Evolutionary conservation across 2,329 filamentous ascomycete genomes (phyloP).

Genomic region (Trichoderma semiorbis): DNA sequence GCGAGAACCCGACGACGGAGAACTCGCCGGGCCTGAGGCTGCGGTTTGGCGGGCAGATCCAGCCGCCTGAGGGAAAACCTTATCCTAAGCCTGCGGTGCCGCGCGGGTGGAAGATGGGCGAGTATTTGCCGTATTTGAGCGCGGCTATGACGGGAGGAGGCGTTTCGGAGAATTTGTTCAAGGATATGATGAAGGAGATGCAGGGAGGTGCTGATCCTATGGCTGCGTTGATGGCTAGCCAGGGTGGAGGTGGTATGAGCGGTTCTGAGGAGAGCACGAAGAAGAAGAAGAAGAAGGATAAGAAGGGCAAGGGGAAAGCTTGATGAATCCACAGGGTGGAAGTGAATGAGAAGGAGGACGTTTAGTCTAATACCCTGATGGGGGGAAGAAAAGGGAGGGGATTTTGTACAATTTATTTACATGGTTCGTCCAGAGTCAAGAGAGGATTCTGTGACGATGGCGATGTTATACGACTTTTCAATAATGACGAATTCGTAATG

Average conservation of each 20-base stretch:
- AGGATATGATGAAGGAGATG: constrained; percentile 98
- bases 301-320: constrained; percentile 44
- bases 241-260: constrained; percentile 29
- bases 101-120: constrained; percentile 85
- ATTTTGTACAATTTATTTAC: not conserved
- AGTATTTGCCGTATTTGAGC: constrained; percentile 80
- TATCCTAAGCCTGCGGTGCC: constrained; percentile 73
- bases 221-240: constrained; percentile 41
- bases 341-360: not conserved
- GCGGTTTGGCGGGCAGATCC: constrained; percentile 67
- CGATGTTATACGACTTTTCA: not conserved
- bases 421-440: not conserved
- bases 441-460: not conserved
- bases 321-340: constrained; percentile 18
- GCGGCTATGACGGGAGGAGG: constrained; percentile 89
- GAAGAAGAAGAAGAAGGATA: constrained; percentile 48
- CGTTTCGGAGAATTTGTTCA: constrained; percentile 88
- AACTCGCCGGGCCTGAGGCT: constrained; percentile 64
- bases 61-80: constrained; percentile 58
- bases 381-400: not conserved
- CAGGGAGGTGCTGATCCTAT: constrained; percentile 47
- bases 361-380: not conserved
- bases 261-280: constrained; percentile 23
- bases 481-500: constrained; percentile 1
- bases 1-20: constrained; percentile 72